phyloP scores from a whole-genome alignment of 352 stramenopile genomes.

The Phytopythium vexans region DNA sequence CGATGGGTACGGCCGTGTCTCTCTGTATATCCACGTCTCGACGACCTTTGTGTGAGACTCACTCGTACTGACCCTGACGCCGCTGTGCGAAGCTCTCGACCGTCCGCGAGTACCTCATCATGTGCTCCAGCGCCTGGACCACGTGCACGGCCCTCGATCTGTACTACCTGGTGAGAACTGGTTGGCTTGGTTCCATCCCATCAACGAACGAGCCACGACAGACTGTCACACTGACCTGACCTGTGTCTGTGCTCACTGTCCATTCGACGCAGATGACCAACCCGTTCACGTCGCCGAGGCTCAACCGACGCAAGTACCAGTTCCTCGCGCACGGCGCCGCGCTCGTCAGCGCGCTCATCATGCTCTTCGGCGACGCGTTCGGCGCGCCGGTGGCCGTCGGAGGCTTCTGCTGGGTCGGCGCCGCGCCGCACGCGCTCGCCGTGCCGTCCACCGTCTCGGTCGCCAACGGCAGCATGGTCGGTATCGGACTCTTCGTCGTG shows the following conservation, averaged over 20 bases:
- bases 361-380: slow-evolving; percentile 51
- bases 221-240: slow-evolving; percentile 1
- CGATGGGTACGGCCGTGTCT: slow-evolving; percentile 30
- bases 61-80: background rate
- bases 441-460: slow-evolving; percentile 19
- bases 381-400: slow-evolving; percentile 55
- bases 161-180: slow-evolving; percentile 51
- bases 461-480: slow-evolving; percentile 19
- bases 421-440: slow-evolving; percentile 22
- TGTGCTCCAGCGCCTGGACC: slow-evolving; percentile 67
- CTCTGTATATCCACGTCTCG: background rate
- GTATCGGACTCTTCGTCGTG: slow-evolving; percentile 74
- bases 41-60: background rate
- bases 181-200: background rate
- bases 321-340: slow-evolving; percentile 41
- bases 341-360: slow-evolving; percentile 35
- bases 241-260: slow-evolving; percentile 8
- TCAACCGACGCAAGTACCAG: slow-evolving; percentile 70
- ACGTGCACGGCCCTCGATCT: slow-evolving; percentile 71
- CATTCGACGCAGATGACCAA: slow-evolving; percentile 79
- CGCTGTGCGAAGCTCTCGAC: slow-evolving; percentile 36
- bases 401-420: slow-evolving; percentile 73
- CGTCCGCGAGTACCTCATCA: slow-evolving; percentile 69
- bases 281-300: slow-evolving; percentile 69
- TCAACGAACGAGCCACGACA: background rate